Evolutionary conservation across 2,329 filamentous ascomycete genomes (phyloP).

Genomic region (Sporothrix euskadiensis): DNA sequence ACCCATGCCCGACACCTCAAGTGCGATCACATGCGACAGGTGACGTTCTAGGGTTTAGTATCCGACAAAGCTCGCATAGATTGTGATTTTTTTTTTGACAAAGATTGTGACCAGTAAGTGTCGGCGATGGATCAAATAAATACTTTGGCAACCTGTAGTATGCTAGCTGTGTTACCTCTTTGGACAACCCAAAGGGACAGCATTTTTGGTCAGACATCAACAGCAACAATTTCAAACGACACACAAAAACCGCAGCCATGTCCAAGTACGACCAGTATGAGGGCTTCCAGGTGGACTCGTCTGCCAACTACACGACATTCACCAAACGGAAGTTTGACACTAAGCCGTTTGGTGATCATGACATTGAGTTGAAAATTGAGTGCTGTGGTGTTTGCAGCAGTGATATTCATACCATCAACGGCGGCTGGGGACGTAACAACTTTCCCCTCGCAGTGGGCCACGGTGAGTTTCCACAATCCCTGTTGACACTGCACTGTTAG

Average conservation of each 20-base stretch:
- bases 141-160: background rate
- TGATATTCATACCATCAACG: slow-evolving; percentile 61
- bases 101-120: background rate
- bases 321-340: slow-evolving; percentile 12
- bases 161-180: background rate
- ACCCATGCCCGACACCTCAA: background rate
- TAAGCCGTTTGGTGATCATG: background rate
- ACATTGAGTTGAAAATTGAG: background rate
- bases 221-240: background rate
- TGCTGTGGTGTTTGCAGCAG: background rate
- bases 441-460: slow-evolving; percentile 69
- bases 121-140: background rate
- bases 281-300: slow-evolving; percentile 24
- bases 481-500: background rate
- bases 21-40: background rate
- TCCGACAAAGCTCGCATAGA: background rate
- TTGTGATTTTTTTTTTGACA: background rate
- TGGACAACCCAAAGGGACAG: background rate
- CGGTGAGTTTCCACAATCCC: slow-evolving; percentile 34
- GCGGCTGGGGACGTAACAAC: slow-evolving; percentile 64
- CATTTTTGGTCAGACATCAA: background rate
- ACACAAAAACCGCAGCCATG: background rate
- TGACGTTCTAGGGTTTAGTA: background rate
- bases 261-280: slow-evolving; percentile 26
- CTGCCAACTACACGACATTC: slow-evolving; percentile 16